Percentiles rank a stretch among this genome's conserved stretches.
These are phyloP conservation scores for Jamesozyma hellenica DNA, from an alignment of 805 yeast genomes.

Conservation along the genomic window DNA sequence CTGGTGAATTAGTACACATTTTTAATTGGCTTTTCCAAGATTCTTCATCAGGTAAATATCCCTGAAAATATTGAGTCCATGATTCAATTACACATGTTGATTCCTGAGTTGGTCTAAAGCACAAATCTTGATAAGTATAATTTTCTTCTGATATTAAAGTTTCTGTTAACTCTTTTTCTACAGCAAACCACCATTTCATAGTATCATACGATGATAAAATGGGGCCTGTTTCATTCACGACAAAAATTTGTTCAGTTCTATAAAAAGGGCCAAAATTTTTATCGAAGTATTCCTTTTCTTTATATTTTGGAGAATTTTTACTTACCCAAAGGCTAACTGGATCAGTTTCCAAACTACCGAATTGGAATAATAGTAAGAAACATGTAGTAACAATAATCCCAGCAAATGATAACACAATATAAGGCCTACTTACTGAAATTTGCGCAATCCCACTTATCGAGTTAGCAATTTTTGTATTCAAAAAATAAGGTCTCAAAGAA, in stretches of 20 bases:
- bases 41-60: slow-evolving; percentile 38
- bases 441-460: not conserved
- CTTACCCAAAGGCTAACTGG: slow-evolving; percentile 91
- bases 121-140: slow-evolving; percentile 48
- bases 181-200: slow-evolving; percentile 81
- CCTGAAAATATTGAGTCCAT: slow-evolving; percentile 77
- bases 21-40: slow-evolving; percentile 47
- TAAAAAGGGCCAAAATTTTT: slow-evolving; percentile 84
- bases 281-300: slow-evolving; percentile 63
- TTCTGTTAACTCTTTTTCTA: slow-evolving; percentile 46
- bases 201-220: slow-evolving; percentile 53
- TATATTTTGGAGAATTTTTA: slow-evolving; percentile 56
- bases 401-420: slow-evolving; percentile 37
- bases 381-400: slow-evolving; percentile 23
- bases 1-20: slow-evolving; percentile 70
- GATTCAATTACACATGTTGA: slow-evolving; percentile 74
- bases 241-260: slow-evolving; percentile 73
- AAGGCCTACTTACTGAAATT: slow-evolving; percentile 56
- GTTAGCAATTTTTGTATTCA: slow-evolving; percentile 15
- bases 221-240: slow-evolving; percentile 58
- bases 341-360: slow-evolving; percentile 56
- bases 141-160: slow-evolving; percentile 25
- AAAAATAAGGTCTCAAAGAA: not conserved
- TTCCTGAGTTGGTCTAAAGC: slow-evolving; percentile 75
- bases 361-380: slow-evolving; percentile 34